Evolutionary conservation across 257 asterid genomes (phyloP).

Genomic region (Solanum lignicaule): DNA sequence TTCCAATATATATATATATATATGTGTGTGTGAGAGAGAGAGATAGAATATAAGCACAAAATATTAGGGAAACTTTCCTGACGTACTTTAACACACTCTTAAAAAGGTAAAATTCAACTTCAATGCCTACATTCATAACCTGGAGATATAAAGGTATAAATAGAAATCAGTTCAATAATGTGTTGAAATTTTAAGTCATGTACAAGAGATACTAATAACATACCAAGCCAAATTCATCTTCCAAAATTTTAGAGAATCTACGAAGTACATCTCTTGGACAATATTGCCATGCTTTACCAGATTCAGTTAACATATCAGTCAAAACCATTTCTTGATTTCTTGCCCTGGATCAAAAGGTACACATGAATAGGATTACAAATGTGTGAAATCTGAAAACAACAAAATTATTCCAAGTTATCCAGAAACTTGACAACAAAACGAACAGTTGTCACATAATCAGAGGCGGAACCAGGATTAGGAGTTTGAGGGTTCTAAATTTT

Average conservation of each 20-base stretch:
- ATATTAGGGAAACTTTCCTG: background rate
- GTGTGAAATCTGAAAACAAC: background rate
- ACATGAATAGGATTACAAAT: background rate
- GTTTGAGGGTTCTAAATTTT: too few species aligned
- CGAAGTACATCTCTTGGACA: conserved; percentile 81
- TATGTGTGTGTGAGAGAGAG: too few species aligned
- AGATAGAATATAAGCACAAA: background rate
- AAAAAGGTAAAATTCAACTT: conserved; percentile 68
- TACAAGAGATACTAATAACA: background rate
- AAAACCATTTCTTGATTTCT: conserved; percentile 76
- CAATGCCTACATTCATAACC: conserved; percentile 74
- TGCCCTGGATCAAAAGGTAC: conserved; percentile 45
- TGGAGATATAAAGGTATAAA: background rate
- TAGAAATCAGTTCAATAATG: background rate
- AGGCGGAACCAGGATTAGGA: too few species aligned
- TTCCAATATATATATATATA: background rate
- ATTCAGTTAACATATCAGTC: conserved; percentile 70
- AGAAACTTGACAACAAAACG: background rate
- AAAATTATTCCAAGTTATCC: background rate
- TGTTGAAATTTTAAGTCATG: too few species aligned
- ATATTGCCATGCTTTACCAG: conserved; percentile 80
- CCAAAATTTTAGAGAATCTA: conserved; percentile 45
- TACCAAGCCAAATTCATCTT: conserved; percentile 87
- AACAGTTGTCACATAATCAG: background rate
- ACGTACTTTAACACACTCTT: conserved; percentile 46